Base-by-base conservation (phyloP, 2,329 filamentous ascomycete species). In the Diaporthe vaccinii region DNA sequence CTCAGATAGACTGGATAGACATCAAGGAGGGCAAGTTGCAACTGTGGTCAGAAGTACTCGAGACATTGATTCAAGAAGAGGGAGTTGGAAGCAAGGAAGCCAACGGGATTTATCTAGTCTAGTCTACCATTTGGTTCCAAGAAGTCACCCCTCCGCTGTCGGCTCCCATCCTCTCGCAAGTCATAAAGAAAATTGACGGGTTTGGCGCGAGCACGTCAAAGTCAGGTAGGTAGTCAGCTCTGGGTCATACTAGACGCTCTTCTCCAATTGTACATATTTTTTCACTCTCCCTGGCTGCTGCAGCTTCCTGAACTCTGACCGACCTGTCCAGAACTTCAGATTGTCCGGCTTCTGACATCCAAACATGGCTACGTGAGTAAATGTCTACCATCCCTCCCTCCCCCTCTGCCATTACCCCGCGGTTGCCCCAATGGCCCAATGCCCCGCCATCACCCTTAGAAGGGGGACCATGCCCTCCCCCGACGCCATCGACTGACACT, bases 291-390 rank as follows among this genome's bases (percentile, higher is more conserved):
- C 51, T 75, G 10, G 15, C 34, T 34, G 34, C 51, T 51, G 49
- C 39, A 65, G 46, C 25, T 55, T 72, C 39, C 7, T 41, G 8
- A 34, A 25, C 8, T 46, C 46, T 65, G n/a, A 57, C 34, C 28
- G 10, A 22, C 65, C 20, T 55, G 49, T n/a, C 25, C 39, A 58
- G 46, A 53, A 58, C n/a, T 49, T 65, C 53, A 74, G 44, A 68
- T 53, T 62, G 25, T 22, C 44, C 41, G 20, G n/a, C 62, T 31
- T 53, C 34, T 39, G 51, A n/a, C 46, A 65, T 25, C 51, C 46
- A 74, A 71, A 51, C 15, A 77, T 77, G 76, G 78, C 80, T 74
- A 82, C 80, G 80, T 80, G 73, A 76, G 75, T 73, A 36, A 65
- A 59, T 36, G 44, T 25, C 17, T 49, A n/a, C 57, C 10, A 31